These are phyloP conservation scores for Pisolithus marmoratus DNA, from an alignment of 768 basidiomycete genomes.

Conservation along the genomic window DNA sequence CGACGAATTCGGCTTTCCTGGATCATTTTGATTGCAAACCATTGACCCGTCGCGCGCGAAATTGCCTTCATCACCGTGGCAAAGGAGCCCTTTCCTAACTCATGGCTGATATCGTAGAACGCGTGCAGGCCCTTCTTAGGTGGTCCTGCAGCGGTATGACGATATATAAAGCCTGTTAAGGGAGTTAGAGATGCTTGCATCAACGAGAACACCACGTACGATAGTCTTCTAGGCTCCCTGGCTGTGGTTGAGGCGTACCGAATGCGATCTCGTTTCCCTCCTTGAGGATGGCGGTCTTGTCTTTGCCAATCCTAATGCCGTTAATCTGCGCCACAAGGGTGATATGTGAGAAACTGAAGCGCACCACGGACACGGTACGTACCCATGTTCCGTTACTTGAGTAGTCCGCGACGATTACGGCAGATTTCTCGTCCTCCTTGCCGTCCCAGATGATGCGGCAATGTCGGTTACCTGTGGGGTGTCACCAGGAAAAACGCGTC, in stretches of 20 bases:
- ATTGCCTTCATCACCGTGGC: conserved; percentile 86
- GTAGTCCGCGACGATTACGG: conserved; percentile 29
- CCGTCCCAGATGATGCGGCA: conserved; percentile 35
- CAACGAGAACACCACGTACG: conserved; percentile 40
- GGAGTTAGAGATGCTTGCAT: background rate
- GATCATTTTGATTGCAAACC: conserved; percentile 89
- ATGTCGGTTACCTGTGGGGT: conserved; percentile 31
- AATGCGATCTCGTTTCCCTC: conserved; percentile 85
- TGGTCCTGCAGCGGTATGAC: conserved; percentile 50
- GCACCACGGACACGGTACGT: conserved; percentile 15
- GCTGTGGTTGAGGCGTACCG: conserved; percentile 51
- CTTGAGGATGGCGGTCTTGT: conserved; percentile 36
- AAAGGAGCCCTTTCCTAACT: conserved; percentile 88
- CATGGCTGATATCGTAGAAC: conserved; percentile 58
- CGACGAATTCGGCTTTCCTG: conserved; percentile 43
- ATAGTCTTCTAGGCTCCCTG: conserved; percentile 60
- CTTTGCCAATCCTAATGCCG: conserved; percentile 34
- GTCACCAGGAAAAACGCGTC: conserved; percentile 19
- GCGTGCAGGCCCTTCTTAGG: conserved; percentile 53
- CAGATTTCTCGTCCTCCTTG: conserved; percentile 23
- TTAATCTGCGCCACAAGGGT: conserved; percentile 29
- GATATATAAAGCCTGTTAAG: conserved; percentile 61
- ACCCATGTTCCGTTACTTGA: conserved; percentile 44
- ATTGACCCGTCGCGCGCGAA: conserved; percentile 59
- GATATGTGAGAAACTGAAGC: conserved; percentile 7